Evolutionary conservation across 495 filamentous ascomycete genomes (phyloP).

Genomic region (Aspergillus kassunensis): DNA sequence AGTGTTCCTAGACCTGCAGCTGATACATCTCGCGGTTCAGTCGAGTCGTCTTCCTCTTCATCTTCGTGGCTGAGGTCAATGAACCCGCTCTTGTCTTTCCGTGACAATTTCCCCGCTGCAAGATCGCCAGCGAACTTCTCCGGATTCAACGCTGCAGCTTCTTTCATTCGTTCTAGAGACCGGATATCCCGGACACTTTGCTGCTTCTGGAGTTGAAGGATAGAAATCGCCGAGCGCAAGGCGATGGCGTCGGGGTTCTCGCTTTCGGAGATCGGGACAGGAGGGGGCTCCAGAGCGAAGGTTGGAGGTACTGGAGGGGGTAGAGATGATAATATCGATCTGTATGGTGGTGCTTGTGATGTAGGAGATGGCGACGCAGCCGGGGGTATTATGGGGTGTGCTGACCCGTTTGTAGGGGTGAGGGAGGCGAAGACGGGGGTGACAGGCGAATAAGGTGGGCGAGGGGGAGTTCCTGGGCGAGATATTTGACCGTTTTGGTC

Average conservation of each 20-base stretch:
- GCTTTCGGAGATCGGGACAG: conserved; percentile 68
- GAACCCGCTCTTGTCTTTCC: conserved; percentile 35
- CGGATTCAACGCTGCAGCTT: conserved; percentile 62
- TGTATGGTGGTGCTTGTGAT: conserved; percentile 13
- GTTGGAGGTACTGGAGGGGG: conserved; percentile 18
- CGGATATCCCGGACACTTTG: conserved; percentile 69
- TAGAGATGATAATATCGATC: not conserved
- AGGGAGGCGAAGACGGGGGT: conserved; percentile 44
- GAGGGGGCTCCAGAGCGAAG: conserved; percentile 46
- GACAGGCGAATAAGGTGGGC: conserved; percentile 46
- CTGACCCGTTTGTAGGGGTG: conserved; percentile 26
- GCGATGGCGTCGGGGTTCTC: conserved; percentile 82
- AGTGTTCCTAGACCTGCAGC: conserved; percentile 41
- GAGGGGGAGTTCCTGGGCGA: conserved; percentile 40
- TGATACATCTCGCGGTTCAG: not conserved
- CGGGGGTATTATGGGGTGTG: conserved; percentile 36
- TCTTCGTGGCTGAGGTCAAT: conserved; percentile 40
- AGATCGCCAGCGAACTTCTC: conserved; percentile 63
- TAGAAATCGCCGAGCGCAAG: conserved; percentile 70
- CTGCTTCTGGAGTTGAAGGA: conserved; percentile 77
- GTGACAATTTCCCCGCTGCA: conserved; percentile 47
- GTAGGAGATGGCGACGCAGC: conserved; percentile 31
- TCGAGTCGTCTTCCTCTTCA: conserved; percentile 38
- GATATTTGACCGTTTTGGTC: conserved; percentile 11
- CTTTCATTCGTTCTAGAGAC: conserved; percentile 58